Evolutionary conservation across 2,329 filamentous ascomycete species (phyloP).

Genomic region (Domatiomyces globalis): DNA sequence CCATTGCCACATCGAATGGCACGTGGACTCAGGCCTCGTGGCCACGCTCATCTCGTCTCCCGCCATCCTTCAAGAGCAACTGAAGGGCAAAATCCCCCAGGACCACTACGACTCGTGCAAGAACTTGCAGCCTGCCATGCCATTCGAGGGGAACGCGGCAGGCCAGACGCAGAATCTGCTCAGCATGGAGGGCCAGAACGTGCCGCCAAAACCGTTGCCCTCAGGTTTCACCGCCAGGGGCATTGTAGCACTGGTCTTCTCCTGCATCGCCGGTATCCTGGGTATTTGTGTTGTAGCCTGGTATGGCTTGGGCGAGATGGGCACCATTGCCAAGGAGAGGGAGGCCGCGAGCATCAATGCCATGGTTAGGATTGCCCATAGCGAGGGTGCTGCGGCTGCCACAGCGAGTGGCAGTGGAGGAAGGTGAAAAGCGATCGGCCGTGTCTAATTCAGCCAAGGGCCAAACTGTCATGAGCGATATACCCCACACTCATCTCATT

Average conservation of each 20-base stretch:
- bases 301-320: conserved; percentile 36
- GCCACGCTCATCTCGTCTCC: conserved; percentile 36
- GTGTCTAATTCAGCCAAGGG: too few species aligned
- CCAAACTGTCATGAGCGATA: too few species aligned
- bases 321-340: conserved; percentile 4
- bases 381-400: background rate
- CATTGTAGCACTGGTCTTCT: conserved; percentile 62
- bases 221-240: conserved; percentile 57
- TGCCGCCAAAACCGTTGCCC: conserved; percentile 42
- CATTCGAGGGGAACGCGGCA: conserved; percentile 15
- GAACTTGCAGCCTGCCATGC: conserved; percentile 32
- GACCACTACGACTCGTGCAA: conserved; percentile 29
- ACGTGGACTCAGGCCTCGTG: conserved; percentile 37
- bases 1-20: conserved; percentile 41
- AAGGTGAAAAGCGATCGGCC: too few species aligned
- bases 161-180: conserved; percentile 54
- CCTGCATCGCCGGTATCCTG: conserved; percentile 51
- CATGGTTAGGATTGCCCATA: background rate
- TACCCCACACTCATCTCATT: too few species aligned
- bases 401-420: background rate
- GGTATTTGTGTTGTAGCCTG: conserved; percentile 54
- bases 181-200: conserved; percentile 49
- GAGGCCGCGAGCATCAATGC: conserved; percentile 3
- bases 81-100: conserved; percentile 39
- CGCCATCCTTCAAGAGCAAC: background rate